Evolutionary conservation across 768 basidiomycete genomes (phyloP).

Genomic region (Termitomyces titanicus): DNA sequence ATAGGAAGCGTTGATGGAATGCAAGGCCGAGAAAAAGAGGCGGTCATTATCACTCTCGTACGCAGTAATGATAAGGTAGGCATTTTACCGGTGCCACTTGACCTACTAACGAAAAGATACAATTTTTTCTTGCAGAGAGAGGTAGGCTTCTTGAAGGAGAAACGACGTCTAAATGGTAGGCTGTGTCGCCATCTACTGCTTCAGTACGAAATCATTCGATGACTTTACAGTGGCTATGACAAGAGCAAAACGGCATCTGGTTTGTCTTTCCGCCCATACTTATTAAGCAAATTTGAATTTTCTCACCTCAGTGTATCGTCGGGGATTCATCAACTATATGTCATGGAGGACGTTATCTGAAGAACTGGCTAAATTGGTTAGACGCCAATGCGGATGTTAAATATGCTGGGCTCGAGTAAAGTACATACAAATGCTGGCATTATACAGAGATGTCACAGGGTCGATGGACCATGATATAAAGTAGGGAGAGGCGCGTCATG

Average conservation of each 20-base stretch:
- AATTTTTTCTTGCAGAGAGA: conserved; percentile 54
- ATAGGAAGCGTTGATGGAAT: conserved; percentile 96
- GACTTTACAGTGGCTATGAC: conserved; percentile 80
- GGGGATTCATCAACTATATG: conserved; percentile 91
- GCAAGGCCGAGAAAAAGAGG: conserved; percentile 96
- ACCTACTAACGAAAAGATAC: too few species aligned
- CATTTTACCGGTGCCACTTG: conserved; percentile 9
- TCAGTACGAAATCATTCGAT: conserved; percentile 1
- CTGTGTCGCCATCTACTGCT: background rate
- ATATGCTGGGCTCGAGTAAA: conserved; percentile 66
- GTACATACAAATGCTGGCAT: background rate
- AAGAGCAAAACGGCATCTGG: conserved; percentile 82
- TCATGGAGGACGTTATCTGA: conserved; percentile 81
- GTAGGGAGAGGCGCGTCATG: too few species aligned
- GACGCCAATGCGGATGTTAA: conserved; percentile 89
- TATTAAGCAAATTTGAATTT: background rate
- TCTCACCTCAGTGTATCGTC: conserved; percentile 65
- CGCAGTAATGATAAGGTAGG: conserved; percentile 81
- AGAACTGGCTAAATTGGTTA: conserved; percentile 88
- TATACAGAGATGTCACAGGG: background rate
- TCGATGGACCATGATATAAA: background rate
- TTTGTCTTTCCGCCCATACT: conserved; percentile 32
- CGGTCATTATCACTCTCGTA: conserved; percentile 88
- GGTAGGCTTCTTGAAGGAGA: conserved; percentile 93
- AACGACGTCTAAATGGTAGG: conserved; percentile 83